phyloP scores from a whole-genome alignment of 2,329 filamentous ascomycete species.

The Sarocladium kiliense region DNA sequence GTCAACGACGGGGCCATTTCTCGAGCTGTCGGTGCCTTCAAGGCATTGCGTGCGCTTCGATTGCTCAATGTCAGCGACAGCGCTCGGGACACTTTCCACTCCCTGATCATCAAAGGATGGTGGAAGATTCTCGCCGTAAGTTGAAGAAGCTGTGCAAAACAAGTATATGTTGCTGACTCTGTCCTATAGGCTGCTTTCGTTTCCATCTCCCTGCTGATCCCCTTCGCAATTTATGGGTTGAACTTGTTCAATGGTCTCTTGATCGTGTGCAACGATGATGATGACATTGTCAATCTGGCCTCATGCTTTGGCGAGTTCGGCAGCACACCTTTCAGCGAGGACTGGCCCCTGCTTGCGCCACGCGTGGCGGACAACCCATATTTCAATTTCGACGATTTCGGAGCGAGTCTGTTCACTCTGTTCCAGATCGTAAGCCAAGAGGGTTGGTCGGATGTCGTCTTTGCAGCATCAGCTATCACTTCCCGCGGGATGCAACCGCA shows the following conservation, averaged over 20 bases:
- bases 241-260: conserved; percentile 88
- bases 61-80: conserved; percentile 95
- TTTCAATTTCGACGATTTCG: conserved; percentile 93
- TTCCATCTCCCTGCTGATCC: conserved; percentile 87
- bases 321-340: conserved; percentile 63
- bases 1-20: conserved; percentile 79
- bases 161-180: conserved; percentile 13
- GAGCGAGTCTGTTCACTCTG: conserved; percentile 87
- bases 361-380: conserved; percentile 75
- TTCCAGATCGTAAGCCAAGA: conserved; percentile 99
- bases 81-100: conserved; percentile 93
- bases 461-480: conserved; percentile 75
- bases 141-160: conserved; percentile 14
- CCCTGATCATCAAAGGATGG: conserved; percentile 86
- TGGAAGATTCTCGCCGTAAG: conserved; percentile 86
- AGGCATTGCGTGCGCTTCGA: conserved; percentile 85
- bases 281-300: conserved; percentile 51
- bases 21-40: conserved; percentile 91
- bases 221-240: conserved; percentile 92
- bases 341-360: conserved; percentile 80
- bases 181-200: conserved; percentile 69
- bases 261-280: conserved; percentile 64
- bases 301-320: conserved; percentile 83
- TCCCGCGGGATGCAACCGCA: conserved; percentile 69
- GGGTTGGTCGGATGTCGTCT: conserved; percentile 94